Evolutionary conservation across 257 asterid species (phyloP).

Genomic region (Forsythia suspensa): DNA sequence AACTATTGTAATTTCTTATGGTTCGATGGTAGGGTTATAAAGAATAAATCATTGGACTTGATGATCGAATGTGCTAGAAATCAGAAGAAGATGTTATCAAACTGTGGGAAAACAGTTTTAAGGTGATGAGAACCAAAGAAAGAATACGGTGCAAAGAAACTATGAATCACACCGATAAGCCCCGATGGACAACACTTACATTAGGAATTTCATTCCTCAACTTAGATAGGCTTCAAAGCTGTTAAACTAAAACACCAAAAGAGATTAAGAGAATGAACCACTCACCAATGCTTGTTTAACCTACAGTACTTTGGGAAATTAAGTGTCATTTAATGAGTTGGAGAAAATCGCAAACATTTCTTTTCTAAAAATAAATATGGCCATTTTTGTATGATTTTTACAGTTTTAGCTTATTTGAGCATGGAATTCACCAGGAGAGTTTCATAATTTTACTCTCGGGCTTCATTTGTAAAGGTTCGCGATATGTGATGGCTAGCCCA

Average conservation of each 20-base stretch:
- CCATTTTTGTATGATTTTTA: background rate
- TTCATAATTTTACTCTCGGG: background rate
- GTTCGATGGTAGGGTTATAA: background rate
- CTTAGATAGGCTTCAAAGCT: background rate
- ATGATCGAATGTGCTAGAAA: background rate
- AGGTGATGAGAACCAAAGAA: background rate
- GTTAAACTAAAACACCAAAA: background rate
- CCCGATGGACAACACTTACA: background rate
- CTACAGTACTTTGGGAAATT: background rate
- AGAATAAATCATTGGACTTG: background rate
- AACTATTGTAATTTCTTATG: background rate
- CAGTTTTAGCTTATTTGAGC: background rate
- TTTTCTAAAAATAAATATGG: background rate
- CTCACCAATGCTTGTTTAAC: background rate
- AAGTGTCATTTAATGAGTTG: background rate
- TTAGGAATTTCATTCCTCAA: background rate
- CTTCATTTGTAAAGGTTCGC: too few relatives aligned
- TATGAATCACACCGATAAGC: background rate
- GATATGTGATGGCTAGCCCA: too few relatives aligned
- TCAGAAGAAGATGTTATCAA: background rate
- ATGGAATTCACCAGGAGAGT: background rate
- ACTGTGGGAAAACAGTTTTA: background rate
- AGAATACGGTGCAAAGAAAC: background rate
- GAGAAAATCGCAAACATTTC: background rate
- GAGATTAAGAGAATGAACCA: background rate